These are phyloP conservation scores for Scheffersomyces stipitis DNA, from an alignment of 805 yeast species.

Conservation along the genomic window DNA sequence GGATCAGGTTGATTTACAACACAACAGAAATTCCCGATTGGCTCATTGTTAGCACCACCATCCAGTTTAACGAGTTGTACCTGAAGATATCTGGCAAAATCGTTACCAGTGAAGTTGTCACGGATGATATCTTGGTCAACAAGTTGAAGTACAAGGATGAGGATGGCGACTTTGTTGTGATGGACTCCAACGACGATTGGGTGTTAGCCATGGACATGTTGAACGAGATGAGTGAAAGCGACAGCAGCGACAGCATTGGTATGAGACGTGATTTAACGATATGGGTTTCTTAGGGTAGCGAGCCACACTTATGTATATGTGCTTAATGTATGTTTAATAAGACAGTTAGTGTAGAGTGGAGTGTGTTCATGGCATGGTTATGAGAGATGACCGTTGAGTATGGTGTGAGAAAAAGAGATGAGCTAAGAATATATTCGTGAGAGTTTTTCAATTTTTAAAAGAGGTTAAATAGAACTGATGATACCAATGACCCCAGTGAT, in stretches of 20 bases:
- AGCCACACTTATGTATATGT: no score
- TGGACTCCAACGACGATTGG: conserved; percentile 89
- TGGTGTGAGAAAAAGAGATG: no score
- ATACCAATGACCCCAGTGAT: no score
- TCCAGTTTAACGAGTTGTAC: conserved; percentile 53
- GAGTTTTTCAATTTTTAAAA: no score
- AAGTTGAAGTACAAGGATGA: conserved; percentile 86
- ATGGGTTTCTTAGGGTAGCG: conserved; percentile 35
- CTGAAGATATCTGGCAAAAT: conserved; percentile 56
- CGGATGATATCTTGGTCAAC: conserved; percentile 49
- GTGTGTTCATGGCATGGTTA: no score
- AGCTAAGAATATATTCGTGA: no score
- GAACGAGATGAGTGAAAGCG: conserved; percentile 29
- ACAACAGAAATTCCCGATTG: conserved; percentile 27
- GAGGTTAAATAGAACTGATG: no score
- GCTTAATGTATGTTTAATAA: no score
- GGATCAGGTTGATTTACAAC: conserved; percentile 33
- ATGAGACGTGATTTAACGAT: conserved; percentile 29
- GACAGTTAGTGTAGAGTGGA: no score
- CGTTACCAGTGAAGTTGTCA: conserved; percentile 46
- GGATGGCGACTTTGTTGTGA: conserved; percentile 89
- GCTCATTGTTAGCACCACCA: conserved; percentile 25
- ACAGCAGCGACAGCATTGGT: conserved; percentile 9
- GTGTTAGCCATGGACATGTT: conserved; percentile 70
- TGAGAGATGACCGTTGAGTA: no score